phyloP scores from a whole-genome alignment of 2,329 filamentous ascomycete species.

The Trichoderma simmonsii region DNA sequence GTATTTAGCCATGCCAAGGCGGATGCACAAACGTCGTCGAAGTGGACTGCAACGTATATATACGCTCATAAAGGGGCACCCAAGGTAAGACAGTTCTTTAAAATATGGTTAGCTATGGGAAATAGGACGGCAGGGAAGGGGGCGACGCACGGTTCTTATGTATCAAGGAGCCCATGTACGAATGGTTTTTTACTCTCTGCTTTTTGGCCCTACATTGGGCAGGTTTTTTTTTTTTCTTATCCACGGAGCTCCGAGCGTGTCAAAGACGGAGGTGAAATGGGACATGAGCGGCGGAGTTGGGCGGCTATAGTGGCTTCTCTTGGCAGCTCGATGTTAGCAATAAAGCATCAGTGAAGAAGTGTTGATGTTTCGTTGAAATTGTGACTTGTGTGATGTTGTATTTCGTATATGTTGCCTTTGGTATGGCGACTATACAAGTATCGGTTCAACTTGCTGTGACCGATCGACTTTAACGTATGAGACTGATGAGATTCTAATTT shows the following conservation, averaged over 20 bases:
- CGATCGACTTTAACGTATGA: neutral
- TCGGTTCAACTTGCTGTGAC: neutral
- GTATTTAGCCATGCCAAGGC: neutral
- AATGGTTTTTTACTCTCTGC: conserved; percentile 15
- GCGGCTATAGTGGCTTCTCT: conserved; percentile 27
- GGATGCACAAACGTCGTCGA: neutral
- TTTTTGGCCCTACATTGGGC: neutral
- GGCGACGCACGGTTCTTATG: neutral
- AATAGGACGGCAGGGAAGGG: conserved; percentile 1
- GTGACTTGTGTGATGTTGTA: neutral
- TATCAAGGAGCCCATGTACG: conserved; percentile 23
- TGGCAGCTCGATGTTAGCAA: conserved; percentile 23
- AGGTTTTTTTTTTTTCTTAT: neutral
- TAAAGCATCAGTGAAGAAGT: conserved; percentile 17
- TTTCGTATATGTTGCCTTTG: neutral
- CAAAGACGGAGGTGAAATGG: conserved; percentile 23
- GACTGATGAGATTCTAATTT: neutral
- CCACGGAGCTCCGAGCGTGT: conserved; percentile 9
- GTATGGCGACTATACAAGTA: neutral
- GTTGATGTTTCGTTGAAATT: neutral
- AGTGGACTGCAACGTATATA: neutral
- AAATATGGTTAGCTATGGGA: neutral
- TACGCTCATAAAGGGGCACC: neutral
- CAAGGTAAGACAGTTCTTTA: neutral
- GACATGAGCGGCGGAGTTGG: conserved; percentile 35